A percentile compares a stretch with the other conserved stretches of the same genome.
Evolutionary conservation across 2,329 filamentous ascomycete genomes (phyloP).

Genomic region (Biscogniauxia marginata): DNA sequence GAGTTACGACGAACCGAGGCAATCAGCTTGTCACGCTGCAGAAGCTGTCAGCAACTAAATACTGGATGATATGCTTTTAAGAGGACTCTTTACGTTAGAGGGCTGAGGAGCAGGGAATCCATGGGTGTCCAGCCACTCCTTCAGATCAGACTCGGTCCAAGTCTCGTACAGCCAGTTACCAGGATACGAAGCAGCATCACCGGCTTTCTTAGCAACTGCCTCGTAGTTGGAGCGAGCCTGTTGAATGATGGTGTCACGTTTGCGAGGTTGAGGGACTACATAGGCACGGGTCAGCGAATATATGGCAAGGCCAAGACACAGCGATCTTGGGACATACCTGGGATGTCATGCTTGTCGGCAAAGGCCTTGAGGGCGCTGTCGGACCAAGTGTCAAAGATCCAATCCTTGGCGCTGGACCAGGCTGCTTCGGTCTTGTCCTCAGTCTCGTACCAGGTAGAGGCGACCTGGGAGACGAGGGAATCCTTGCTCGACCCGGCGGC

Average conservation of each 20-base stretch:
- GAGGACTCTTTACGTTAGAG: constrained; percentile 45
- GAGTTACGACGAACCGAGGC: constrained; percentile 89
- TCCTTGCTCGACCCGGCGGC: constrained; percentile 68
- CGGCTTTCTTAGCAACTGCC: constrained; percentile 66
- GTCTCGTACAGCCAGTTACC: constrained; percentile 91
- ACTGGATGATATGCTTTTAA: accelerated
- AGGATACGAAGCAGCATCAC: constrained; percentile 81
- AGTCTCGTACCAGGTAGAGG: constrained; percentile 73
- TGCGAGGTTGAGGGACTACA: constrained; percentile 76
- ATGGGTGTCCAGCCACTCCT: constrained; percentile 87
- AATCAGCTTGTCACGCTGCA: constrained; percentile 77
- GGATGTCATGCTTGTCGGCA: constrained; percentile 83
- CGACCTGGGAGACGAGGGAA: constrained; percentile 66
- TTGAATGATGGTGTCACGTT: constrained; percentile 77
- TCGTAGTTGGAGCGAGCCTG: constrained; percentile 82
- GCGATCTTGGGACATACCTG: constrained; percentile 49
- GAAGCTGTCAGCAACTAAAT: constrained; percentile 15
- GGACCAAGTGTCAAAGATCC: constrained; percentile 94
- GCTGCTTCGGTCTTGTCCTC: constrained; percentile 73
- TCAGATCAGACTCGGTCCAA: constrained; percentile 92
- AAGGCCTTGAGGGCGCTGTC: constrained; percentile 94
- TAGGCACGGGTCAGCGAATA: neutral
- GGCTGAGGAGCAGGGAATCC: constrained; percentile 86
- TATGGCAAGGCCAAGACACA: neutral
- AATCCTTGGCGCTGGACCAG: constrained; percentile 74